A percentile compares a stretch with the other conserved stretches of the same genome.
phyloP scores from a whole-genome alignment of 1,284 basidiomycete genomes.

The Phellinidium pouzarii region DNA sequence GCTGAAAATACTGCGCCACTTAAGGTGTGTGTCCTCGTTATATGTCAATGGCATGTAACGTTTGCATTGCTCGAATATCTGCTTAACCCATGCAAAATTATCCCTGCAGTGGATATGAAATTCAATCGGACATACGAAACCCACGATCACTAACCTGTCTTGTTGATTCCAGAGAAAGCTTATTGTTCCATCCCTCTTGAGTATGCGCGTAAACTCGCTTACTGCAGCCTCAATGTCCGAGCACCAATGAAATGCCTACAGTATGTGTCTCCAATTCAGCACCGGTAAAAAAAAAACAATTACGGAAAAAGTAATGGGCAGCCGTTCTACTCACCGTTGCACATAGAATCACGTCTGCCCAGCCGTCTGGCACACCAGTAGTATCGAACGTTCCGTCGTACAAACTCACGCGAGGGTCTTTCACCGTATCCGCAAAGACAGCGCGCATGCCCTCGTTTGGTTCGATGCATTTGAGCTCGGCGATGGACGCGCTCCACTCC shows the following conservation, averaged over 20 bases:
- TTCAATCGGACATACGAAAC: not conserved
- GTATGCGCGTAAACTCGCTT: slow-evolving; percentile 59
- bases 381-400: slow-evolving; percentile 58
- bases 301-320: not conserved
- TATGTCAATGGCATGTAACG: not conserved
- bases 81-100: not conserved
- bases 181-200: slow-evolving; percentile 58
- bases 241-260: slow-evolving; percentile 79
- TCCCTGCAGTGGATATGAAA: not conserved
- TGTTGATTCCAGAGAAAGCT: slow-evolving; percentile 62
- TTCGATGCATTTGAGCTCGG: slow-evolving; percentile 55
- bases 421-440: slow-evolving; percentile 46
- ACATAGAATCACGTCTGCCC: slow-evolving; percentile 70
- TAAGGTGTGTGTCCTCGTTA: not conserved
- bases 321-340: slow-evolving; percentile 53
- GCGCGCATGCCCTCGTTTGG: slow-evolving; percentile 69
- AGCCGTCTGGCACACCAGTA: slow-evolving; percentile 49
- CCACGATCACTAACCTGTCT: not conserved
- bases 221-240: slow-evolving; percentile 60
- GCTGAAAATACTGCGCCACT: not conserved
- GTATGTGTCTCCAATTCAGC: slow-evolving; percentile 12
- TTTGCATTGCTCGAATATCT: not conserved
- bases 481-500: slow-evolving; percentile 43
- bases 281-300: not conserved
- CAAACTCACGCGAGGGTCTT: slow-evolving; percentile 44